Base-by-base conservation (phyloP, 495 filamentous ascomycete species). In the Trichoderma parareesei region DNA sequence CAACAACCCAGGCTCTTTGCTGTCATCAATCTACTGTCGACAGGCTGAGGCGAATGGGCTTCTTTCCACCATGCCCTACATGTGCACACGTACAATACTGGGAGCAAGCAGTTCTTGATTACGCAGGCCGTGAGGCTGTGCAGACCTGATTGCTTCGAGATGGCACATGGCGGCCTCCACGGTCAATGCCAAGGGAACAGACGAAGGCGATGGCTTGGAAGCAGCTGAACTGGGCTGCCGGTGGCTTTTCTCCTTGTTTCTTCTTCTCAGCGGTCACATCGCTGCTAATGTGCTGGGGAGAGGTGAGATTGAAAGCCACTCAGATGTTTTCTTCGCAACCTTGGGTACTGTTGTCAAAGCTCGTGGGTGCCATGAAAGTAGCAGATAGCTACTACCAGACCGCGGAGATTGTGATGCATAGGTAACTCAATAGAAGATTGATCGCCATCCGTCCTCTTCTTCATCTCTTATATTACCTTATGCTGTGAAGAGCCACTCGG, bases 121-220 rank as follows among this genome's bases (percentile, higher is more conserved):
- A 37, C 53, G 53, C 37, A 57, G 53, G 37, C 9, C 9, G 9
- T 38, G 53, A 57, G 53, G 53, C 53, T 57, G 53, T 57, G 53
- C 27, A 57, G 3, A n/a, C 44, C 11, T 14, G 16, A 9, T 48
- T 48, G 44, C 8, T 48, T 14, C 5, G 16, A 41, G 6, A 8
- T 49, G 46, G 14, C 53, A 11, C 53, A 57, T 37, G 53, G 44
- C 44, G 44, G 44, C 53, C 53, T 57, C 27, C 16, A 57, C 10
- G 9, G 27, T 16, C 53, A 37, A 35, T 20, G 53, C 10, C 14
- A 35, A 35, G 53, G 13, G 10, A 14, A 41, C 8, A 7, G 53
- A 57, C 53, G 53, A 57, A 57, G 35, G 53, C 9, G 53, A 57
- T 57, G 37, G 13, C 53, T 35, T 37, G 53, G 53, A 37, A 35